Evolutionary conservation across 257 asterid genomes (phyloP), one percentile per base, ranked within the genome.

Genomic region (Gardenia jasminoides): DNA sequence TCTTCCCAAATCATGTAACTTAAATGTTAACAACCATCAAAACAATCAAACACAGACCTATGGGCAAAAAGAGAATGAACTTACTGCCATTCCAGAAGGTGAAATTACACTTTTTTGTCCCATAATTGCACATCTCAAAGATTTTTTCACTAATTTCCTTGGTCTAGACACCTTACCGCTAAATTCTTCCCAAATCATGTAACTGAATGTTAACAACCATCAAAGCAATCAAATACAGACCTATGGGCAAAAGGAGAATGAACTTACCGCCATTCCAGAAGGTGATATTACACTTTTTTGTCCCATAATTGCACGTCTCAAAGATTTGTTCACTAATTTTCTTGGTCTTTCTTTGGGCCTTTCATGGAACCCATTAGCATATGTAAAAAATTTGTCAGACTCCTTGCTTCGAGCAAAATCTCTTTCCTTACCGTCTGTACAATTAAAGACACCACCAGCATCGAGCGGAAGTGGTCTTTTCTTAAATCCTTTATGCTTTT

Each of bases 191-290:
- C 20, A 62, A 11, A 56, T 33, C 41, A 33, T 33, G 68, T 31
- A 74, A 68, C 7, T 7, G 36, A 52, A 28, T 17, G 39, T 72
- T 74, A 31, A 56, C 31, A 54, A 36, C 50, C 1, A 11, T 74
- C 67, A 22, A 74, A 43, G 19, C 47, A 70, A 70, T n/a, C 10
- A 66, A 76, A 85, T 26, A 68, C 10, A 41, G 30, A 59, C 15
- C 64, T 61, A 76, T 39, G 70, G 73, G 11, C 48, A 65, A 67
- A 26, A 43, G 50, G n/a, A 47, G 1, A 62, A 65, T 62, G 76
- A 76, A 80, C 91, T 87, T 80, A 89, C 83, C 7, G 79, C 26
- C 54, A 22, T 20, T 36, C 39, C 56, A 52, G 36, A 17, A 26
- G 66, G 43, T 5, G 26, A 7, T 39, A 2, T 52, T 56, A 43